A percentile compares a stretch with the other conserved stretches of the same genome.
phyloP scores from a whole-genome alignment of 1,284 basidiomycete genomes.

The Trametes hirsuta region DNA sequence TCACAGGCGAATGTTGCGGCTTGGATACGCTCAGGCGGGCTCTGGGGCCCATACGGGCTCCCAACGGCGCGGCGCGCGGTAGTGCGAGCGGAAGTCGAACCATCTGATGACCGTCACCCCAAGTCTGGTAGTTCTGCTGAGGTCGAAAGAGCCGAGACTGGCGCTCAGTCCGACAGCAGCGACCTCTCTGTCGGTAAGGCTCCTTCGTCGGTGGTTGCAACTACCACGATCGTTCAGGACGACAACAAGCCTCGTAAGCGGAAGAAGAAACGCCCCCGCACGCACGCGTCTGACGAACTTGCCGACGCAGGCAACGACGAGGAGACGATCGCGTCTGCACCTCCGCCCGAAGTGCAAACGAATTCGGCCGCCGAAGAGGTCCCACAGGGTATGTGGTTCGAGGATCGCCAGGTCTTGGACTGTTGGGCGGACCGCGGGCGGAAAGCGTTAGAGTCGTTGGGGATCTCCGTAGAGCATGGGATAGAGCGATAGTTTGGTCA shows the following conservation, averaged over 20 bases:
- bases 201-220: neutral
- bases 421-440: constrained; percentile 60
- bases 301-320: constrained; percentile 27
- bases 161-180: constrained; percentile 11
- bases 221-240: neutral
- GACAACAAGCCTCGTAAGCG: constrained; percentile 2
- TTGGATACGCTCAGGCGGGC: constrained; percentile 65
- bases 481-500: constrained; percentile 29
- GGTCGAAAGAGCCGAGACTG: neutral
- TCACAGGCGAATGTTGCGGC: constrained; percentile 65
- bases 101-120: neutral
- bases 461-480: constrained; percentile 51
- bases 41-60: constrained; percentile 41
- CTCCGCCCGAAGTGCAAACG: neutral
- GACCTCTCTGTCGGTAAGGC: constrained; percentile 16
- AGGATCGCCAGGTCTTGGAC: constrained; percentile 42
- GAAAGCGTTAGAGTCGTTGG: constrained; percentile 48
- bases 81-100: neutral
- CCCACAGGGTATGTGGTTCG: constrained; percentile 55
- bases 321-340: constrained; percentile 1
- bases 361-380: neutral
- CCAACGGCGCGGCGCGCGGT: neutral
- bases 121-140: neutral
- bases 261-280: constrained; percentile 21
- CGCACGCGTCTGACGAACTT: constrained; percentile 3